These are phyloP conservation scores for Ophiostoma ulmi DNA, from an alignment of 2,329 filamentous ascomycete genomes.

Conservation along the genomic window DNA sequence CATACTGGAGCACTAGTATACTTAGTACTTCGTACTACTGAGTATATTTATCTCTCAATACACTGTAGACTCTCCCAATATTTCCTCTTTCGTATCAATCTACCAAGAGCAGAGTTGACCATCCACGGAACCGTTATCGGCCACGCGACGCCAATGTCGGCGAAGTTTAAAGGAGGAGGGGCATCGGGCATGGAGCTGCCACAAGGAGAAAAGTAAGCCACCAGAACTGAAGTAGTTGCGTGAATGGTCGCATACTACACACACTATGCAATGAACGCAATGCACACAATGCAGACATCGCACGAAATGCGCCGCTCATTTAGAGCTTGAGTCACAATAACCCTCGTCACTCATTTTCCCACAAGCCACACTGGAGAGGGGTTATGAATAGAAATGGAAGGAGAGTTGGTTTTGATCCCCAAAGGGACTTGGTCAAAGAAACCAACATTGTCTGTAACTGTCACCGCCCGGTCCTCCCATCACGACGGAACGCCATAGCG, in stretches of 20 bases:
- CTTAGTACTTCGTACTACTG: neutral
- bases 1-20: neutral
- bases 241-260: neutral
- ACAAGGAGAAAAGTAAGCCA: neutral
- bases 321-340: neutral
- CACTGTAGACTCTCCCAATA: neutral
- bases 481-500: neutral
- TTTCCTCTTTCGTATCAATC: neutral
- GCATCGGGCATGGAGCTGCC: neutral
- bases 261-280: neutral
- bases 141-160: neutral
- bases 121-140: constrained; percentile 1
- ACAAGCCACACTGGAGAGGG: neutral
- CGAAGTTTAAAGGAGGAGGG: neutral
- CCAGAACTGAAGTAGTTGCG: neutral
- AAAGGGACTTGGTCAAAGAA: no score
- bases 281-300: neutral
- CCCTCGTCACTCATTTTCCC: neutral
- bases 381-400: neutral
- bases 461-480: neutral
- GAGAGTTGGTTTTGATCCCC: no score
- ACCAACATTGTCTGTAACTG: neutral
- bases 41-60: neutral
- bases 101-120: neutral
- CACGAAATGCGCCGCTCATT: neutral